phyloP scores from a whole-genome alignment of 2,329 filamentous ascomycete species.

The Eurotiales sp. region DNA sequence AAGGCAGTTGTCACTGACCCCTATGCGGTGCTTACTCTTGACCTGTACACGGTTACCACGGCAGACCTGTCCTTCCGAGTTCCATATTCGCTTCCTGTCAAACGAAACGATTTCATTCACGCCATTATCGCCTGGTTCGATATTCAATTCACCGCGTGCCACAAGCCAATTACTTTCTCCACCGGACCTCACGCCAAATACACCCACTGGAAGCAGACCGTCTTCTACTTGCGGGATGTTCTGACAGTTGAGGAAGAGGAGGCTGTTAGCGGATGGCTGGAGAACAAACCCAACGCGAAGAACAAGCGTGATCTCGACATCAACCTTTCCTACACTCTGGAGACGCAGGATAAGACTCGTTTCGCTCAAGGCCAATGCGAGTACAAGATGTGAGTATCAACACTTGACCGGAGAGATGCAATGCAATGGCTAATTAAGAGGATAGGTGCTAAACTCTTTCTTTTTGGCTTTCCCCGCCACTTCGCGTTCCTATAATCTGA shows the following conservation, averaged over 20 bases:
- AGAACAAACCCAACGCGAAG: slow-evolving; percentile 86
- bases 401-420: slow-evolving; percentile 9
- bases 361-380: slow-evolving; percentile 64
- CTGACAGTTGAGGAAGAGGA: slow-evolving; percentile 88
- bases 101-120: slow-evolving; percentile 92
- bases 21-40: slow-evolving; percentile 75
- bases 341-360: slow-evolving; percentile 70
- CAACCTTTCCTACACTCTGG: slow-evolving; percentile 74
- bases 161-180: slow-evolving; percentile 95
- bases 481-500: neutral
- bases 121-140: slow-evolving; percentile 98
- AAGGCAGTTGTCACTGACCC: slow-evolving; percentile 97
- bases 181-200: slow-evolving; percentile 98
- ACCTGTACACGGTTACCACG: slow-evolving; percentile 84
- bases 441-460: slow-evolving; percentile 27
- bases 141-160: slow-evolving; percentile 96
- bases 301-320: slow-evolving; percentile 96
- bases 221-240: slow-evolving; percentile 94
- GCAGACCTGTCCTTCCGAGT: slow-evolving; percentile 79
- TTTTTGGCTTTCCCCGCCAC: slow-evolving; percentile 14
- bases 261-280: slow-evolving; percentile 67
- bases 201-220: slow-evolving; percentile 99
- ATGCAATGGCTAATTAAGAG: slow-evolving; percentile 20
- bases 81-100: slow-evolving; percentile 70
- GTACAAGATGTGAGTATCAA: slow-evolving; percentile 63